Base-by-base conservation (phyloP, 192 early-diverging fungal species). In the Dispira simplex region DNA sequence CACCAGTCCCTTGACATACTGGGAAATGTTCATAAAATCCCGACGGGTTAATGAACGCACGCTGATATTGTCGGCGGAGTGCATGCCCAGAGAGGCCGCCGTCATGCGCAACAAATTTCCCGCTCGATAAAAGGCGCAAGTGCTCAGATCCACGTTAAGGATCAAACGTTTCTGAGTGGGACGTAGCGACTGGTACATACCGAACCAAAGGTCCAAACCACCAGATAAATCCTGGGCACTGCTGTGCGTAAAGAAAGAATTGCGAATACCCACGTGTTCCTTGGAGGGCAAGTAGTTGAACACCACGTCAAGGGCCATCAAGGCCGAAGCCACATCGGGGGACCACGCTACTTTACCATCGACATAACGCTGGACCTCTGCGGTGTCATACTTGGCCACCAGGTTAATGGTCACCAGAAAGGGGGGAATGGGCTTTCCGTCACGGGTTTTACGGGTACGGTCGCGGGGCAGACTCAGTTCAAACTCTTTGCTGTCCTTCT, bases 201-300 rank as follows among this genome's bases (percentile, higher is more conserved):
- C 95, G 68, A 86, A 85, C 93, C 93, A 94, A 8, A 92, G 82
- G 77, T 94, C 90, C 23, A 85, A 79, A 16, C 93, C 91, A 54
- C 91, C 86, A 6, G 68, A 73, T 0, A 82, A 77, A 39, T 62
- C 57, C 46, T 49, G 56, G 2, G 71, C 67, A 63, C 77, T 78
- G 13, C 80, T 75, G n/a, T 86, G 81, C 0, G 90, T 96, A 67
- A 88, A 96, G 76, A 98, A 96, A 39, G 91, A 96, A 0, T 92
- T 80, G 13, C 89, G 85, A 57, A 92, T 87, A 27, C 84, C 89
- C 16, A 82, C 77, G 69, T 90, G 90, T 32, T 77, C 70, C 58
- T 85, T 71, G n/a, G 89, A 84, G n/a, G 92, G 85, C 0, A 83
- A 69, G 51, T 95, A 89, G 20, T 90, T 81, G 54, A 98, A 82